Base-by-base conservation (phyloP, 768 basidiomycete species). In the Boletus barrowsii region DNA sequence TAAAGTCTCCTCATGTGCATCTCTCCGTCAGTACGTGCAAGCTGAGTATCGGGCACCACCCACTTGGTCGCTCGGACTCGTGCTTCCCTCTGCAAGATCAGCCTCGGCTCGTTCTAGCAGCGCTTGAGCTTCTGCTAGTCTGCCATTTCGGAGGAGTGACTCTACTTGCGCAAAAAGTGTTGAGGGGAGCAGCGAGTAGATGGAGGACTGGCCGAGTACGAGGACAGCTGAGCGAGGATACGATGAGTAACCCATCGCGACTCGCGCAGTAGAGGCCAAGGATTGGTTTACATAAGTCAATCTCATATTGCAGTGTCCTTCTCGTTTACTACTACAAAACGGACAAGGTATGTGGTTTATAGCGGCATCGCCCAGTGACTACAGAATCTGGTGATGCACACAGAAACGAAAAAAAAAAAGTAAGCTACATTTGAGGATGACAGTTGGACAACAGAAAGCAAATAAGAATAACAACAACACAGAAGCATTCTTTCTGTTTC, bases 131-230 rank as follows among this genome's bases (percentile, higher is more conserved):
- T 90, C 87, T 50, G 83, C 76, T 8, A 90, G 76, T 56, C 78
- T 74, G 61, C 86, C 86, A 54, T 75, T 78, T 41, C 84, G 80
- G 17, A 93, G 75, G 33, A 90, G 69, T 0, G 83, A 78, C 59
- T 90, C 88, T 20, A 82, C 79, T 67, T 89, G 90, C 2, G 87
- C 83, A 48, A 86, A 82, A 42, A 88, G 75, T 0, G 88, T 87
- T 5, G 87, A 83, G 0, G 84, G 86, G 10, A 88, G 78, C 14
- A 91, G 78, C 4, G 87, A 82, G 41, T 84, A 76, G 14, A 91
- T 68, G 9, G 80, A 81, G 59, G 80, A 82, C 39, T 75, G 63
- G 9, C 82, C 83, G 33, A 88, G 75, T 5, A 91, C 72, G 40
- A 92, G 80, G 26, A 89, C 73, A 30, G 76, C 78, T n/a, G 88